Evolutionary conservation across 768 basidiomycete genomes (phyloP).

Genomic region (Mycena polygramma): DNA sequence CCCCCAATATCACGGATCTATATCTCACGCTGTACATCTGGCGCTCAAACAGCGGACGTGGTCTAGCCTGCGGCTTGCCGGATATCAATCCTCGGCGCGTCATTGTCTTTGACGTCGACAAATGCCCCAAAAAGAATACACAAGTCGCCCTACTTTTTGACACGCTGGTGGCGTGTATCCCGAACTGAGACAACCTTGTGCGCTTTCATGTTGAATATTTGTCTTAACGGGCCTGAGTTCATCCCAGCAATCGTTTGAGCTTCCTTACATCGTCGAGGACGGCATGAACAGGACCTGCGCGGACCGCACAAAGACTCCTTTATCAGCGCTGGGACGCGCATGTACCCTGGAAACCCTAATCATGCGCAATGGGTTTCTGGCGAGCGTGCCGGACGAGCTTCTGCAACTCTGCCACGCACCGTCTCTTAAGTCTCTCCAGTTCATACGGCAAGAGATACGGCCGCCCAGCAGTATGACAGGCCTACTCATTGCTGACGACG

Average conservation of each 20-base stretch:
- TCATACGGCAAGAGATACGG: too few relatives aligned
- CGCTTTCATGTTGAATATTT: too few relatives aligned
- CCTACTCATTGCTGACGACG: too few relatives aligned
- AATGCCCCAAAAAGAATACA: constrained; percentile 2
- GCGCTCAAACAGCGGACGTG: neutral
- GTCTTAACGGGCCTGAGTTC: too few relatives aligned
- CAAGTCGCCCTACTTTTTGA: neutral
- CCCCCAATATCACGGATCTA: constrained; percentile 18
- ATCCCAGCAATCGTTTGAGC: too few relatives aligned
- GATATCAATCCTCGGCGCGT: constrained; percentile 17
- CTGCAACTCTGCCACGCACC: neutral
- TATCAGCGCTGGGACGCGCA: constrained; percentile 4
- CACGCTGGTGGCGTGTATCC: neutral
- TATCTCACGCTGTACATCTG: constrained; percentile 1
- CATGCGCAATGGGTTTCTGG: neutral
- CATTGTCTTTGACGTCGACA: neutral
- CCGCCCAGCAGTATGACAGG: neutral
- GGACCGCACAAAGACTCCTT: too few relatives aligned
- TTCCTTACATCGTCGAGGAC: too few relatives aligned
- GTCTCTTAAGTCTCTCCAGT: neutral
- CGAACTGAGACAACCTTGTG: neutral
- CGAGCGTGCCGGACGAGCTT: neutral
- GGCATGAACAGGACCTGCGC: too few relatives aligned
- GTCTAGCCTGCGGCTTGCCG: constrained; percentile 15
- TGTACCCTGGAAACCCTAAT: neutral